phyloP scores from a whole-genome alignment of 2,329 filamentous ascomycete genomes.

The Stemphylium lycopersici region DNA sequence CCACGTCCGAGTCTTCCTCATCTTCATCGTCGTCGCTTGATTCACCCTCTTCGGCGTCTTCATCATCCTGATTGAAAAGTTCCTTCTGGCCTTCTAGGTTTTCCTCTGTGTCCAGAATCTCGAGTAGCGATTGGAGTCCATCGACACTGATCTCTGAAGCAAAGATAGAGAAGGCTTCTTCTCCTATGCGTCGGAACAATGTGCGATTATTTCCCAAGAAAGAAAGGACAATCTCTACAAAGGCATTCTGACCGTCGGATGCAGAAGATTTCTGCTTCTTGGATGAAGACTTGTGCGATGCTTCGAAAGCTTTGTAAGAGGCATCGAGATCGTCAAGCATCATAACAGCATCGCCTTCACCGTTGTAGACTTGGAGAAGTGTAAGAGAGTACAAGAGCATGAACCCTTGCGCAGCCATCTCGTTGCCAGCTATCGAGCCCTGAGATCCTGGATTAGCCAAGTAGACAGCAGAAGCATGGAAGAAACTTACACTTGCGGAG shows the following conservation, averaged over 20 bases:
- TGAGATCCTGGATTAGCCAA: constrained; percentile 20
- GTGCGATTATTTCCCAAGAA: constrained; percentile 86
- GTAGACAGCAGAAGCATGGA: too few relatives aligned
- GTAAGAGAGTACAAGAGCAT: constrained; percentile 83
- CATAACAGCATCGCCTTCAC: constrained; percentile 82
- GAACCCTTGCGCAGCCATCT: constrained; percentile 64
- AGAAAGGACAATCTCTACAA: constrained; percentile 87
- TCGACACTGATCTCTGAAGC: constrained; percentile 74
- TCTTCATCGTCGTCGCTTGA: constrained; percentile 57
- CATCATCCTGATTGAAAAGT: constrained; percentile 72
- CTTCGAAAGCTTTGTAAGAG: constrained; percentile 60
- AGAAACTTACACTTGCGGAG: constrained; percentile 27
- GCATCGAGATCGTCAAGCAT: constrained; percentile 81
- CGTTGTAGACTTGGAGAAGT: constrained; percentile 87
- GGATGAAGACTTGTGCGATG: constrained; percentile 70
- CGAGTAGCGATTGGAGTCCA: constrained; percentile 70
- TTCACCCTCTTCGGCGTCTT: constrained; percentile 47
- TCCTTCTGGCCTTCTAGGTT: constrained; percentile 82
- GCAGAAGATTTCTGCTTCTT: constrained; percentile 44
- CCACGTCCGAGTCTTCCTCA: constrained; percentile 54
- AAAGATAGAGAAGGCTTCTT: constrained; percentile 87
- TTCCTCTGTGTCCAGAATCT: constrained; percentile 79
- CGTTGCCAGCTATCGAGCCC: constrained; percentile 36
- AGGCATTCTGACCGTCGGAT: constrained; percentile 46
- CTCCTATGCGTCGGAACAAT: constrained; percentile 82